Base-by-base conservation (phyloP, 352 stramenopile genomes). In the Globisporangium orthogonon region DNA sequence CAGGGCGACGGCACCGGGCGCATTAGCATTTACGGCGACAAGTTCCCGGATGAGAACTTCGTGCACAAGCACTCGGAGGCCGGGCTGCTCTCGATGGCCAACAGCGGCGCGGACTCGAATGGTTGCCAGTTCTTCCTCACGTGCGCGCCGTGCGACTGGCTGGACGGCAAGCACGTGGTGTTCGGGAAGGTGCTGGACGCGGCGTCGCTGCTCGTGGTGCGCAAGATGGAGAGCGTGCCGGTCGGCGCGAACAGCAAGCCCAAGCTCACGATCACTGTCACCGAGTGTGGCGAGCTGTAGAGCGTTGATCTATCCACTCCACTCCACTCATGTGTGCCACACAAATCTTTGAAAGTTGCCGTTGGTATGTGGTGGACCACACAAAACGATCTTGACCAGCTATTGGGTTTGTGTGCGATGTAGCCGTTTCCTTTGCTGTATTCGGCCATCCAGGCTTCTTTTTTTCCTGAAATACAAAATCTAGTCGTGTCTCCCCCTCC, bases 111-210 rank as follows among this genome's bases (percentile, higher is more conserved):
- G 54, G 86, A 91, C 51, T 76, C 71, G 41, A 91, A 91, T 33
- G 70, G 78, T 29, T 88, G 74, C 1, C 81, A 91, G 78, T 91
- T 91, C 59, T 91, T 91, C 67, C 88, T 91, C 52, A 91, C 81
- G 30, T 40, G 35, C 35, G 35, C 35, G 35, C 35, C 35, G 35
- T 40, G 35, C 35, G 35, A 40, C 35, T 40, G 35, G 35, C 54
- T 91, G 15, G 93, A 99, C 76, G 89, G 83, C 37, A 98, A 98
- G 73, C 96, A 99, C 69, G 85, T 97, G 5, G 94, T 99, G 7
- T 99, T 99, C 80, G 96, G 96, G 30, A 91, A 97, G 65, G 84
- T 97, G 81, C 95, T 31, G 78, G 81, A 18, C 69, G 88, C 33
- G 74, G 86, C n/a, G 65, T 91, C 13, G 78, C 31, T 56, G 40